Percentiles rank a stretch among this genome's conserved stretches.
These are phyloP conservation scores for Symbiodinium pilosum DNA, from an alignment of 73 alveolate genomes.

Conservation along the genomic window DNA sequence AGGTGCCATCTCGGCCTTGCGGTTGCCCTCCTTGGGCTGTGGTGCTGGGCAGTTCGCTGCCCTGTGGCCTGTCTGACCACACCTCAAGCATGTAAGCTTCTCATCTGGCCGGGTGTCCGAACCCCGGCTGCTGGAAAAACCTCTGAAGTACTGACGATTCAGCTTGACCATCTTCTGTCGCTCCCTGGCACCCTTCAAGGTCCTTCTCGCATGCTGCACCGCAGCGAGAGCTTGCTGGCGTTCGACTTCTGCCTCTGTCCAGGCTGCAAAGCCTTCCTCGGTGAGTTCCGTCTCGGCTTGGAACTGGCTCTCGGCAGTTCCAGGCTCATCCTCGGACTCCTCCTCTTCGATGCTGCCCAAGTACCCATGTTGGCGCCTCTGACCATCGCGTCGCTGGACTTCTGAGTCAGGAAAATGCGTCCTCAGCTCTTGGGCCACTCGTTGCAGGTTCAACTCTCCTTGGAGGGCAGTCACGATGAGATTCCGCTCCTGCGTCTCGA, in stretches of 20 bases:
- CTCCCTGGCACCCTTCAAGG: not conserved
- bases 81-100: not conserved
- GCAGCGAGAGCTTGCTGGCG: not conserved
- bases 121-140: no score
- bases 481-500: not conserved
- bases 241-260: not conserved
- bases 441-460: not conserved
- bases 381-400: not conserved
- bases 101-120: not conserved
- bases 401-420: not conserved
- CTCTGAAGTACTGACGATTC: not conserved
- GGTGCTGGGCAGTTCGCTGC: not conserved
- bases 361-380: not conserved
- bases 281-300: not conserved
- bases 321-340: not conserved
- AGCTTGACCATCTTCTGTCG: not conserved
- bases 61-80: not conserved
- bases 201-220: not conserved
- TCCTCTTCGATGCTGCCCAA: not conserved
- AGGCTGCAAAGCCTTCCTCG: not conserved
- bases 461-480: not conserved
- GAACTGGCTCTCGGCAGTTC: not conserved
- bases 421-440: not conserved
- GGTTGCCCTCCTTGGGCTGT: not conserved
- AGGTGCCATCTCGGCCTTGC: not conserved